phyloP scores from a whole-genome alignment of 1,139 yeast genomes.

The Pichia sp. region DNA sequence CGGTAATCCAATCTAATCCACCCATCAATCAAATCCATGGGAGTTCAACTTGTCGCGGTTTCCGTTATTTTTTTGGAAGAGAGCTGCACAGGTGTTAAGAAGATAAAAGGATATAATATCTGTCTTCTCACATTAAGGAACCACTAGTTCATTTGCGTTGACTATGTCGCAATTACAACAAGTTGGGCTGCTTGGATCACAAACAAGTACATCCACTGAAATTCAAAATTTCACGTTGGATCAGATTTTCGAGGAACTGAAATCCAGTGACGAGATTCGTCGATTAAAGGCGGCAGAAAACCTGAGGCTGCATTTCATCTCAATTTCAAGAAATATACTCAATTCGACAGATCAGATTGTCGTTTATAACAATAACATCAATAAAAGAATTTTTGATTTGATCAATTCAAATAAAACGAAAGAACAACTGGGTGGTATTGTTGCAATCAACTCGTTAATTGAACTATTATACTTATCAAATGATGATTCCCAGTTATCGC shows the following conservation, averaged over 20 bases:
- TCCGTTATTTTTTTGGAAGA: no score
- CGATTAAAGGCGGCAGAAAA: conserved; percentile 56
- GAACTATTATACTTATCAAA: conserved; percentile 29
- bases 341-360: conserved; percentile 71
- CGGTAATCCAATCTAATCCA: no score
- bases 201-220: conserved; percentile 12
- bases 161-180: conserved; percentile 10
- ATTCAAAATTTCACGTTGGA: conserved; percentile 31
- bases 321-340: conserved; percentile 60
- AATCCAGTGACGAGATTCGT: conserved; percentile 32
- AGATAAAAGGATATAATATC: no score
- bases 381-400: conserved; percentile 79
- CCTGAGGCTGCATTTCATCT: conserved; percentile 55
- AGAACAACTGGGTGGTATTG: conserved; percentile 82
- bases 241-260: conserved; percentile 46
- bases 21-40: no score
- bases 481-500: conserved; percentile 18
- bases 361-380: conserved; percentile 75
- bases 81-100: no score
- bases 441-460: conserved; percentile 82
- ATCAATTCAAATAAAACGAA: conserved; percentile 65
- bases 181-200: conserved; percentile 2
- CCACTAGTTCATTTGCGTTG: background rate
- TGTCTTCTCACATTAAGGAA: background rate
- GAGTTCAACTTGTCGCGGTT: no score